Base-by-base conservation (phyloP, 768 basidiomycete genomes). In the Boletus reticuloceps region DNA sequence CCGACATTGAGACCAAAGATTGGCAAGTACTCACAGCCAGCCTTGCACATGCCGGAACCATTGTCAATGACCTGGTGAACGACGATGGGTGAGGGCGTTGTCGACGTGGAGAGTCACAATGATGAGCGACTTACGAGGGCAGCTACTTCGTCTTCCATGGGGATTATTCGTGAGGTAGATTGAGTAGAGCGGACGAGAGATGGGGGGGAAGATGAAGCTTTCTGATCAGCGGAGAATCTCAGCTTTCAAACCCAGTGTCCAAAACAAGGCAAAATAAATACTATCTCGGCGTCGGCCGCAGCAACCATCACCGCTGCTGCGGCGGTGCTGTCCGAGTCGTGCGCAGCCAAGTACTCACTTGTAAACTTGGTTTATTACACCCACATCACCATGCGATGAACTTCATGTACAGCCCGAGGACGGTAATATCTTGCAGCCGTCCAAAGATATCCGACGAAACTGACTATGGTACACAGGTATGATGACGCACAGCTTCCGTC, bases 31-130 rank as follows among this genome's bases (percentile, higher is more conserved):
- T 66, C 73, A 92, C 91, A 94, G 77, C 97, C 96, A 84, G 96
- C 96, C 81, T 98, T 98, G 89, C 95, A 98, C 95, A 98, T 98
- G 77, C 95, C 96, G 70, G 95, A 98, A 70, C 92, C 93, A 74
- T 91, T 91, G 76, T 93, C 89, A 72, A 91, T 88, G 75, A 91
- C 89, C 89, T 89, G 47, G n/a, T 2, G 14, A 61, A 17, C 31
- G 46, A 22, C 29, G 29, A 39, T 48, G 16, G 19, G 39, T 62
- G 39, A 56, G 44, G 22, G 20, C 10, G 41, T 19, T 16, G 43
- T 45, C n/a, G 8, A 29, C 42, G 55, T 43, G 19, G 38, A 27
- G 4, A 31, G 40, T 37, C 0, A 1, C 5, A 17, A 49, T 7
- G 1, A 10, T 3, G 39, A 42, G 37, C 1, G 12, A 70, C 75